Percentiles rank a stretch among this genome's conserved stretches.
phyloP scores from a whole-genome alignment of 148 eudicot species.

The Rhododendron ferrugineum region DNA sequence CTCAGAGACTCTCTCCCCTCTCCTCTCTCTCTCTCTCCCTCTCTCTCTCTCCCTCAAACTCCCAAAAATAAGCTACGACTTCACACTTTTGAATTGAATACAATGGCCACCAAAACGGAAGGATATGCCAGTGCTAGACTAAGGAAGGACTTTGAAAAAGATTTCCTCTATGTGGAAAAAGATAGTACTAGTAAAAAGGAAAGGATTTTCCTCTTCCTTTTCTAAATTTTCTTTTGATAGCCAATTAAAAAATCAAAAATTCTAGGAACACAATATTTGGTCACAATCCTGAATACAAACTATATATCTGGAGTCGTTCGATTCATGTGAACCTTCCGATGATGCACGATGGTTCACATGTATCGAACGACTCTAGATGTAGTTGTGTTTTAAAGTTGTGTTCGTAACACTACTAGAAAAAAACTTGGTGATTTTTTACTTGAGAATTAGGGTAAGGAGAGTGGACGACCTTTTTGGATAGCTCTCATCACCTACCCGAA shows the following conservation, averaged over 20 bases:
- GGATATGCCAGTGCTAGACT: not conserved
- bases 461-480: not conserved
- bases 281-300: not conserved
- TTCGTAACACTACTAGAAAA: not conserved
- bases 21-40: not conserved
- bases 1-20: conserved; percentile 11
- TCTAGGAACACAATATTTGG: not conserved
- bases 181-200: not conserved
- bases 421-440: not conserved
- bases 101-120: not conserved
- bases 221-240: not conserved
- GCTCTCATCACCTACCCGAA: not conserved
- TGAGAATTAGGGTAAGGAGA: not conserved
- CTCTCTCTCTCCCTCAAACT: not conserved
- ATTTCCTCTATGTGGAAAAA: not conserved
- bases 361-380: not conserved
- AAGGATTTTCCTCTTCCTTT: not conserved
- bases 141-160: conserved; percentile 1
- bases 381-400: too few relatives aligned
- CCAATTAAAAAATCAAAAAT: too few relatives aligned
- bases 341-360: too few relatives aligned
- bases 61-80: not conserved
- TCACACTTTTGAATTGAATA: not conserved
- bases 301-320: not conserved
- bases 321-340: too few relatives aligned